Evolutionary conservation across 345 rosid species (phyloP).

Genomic region (Laguncularia racemosa): DNA sequence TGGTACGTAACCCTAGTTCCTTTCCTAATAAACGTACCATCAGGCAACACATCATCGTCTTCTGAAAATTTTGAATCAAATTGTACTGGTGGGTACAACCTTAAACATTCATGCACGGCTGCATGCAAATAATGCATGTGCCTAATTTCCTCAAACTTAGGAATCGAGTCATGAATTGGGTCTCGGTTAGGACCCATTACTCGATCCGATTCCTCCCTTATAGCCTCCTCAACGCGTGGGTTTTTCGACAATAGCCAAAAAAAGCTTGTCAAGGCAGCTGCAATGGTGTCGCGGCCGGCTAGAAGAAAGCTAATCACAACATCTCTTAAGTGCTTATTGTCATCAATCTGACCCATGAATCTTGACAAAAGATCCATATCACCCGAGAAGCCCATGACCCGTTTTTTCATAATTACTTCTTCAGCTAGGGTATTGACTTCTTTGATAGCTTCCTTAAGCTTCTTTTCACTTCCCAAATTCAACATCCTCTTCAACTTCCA

Average conservation of each 20-base stretch:
- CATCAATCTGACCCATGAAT: constrained; percentile 40
- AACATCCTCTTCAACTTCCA: constrained; percentile 46
- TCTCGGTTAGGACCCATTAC: constrained; percentile 21
- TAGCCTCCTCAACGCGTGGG: constrained; percentile 30
- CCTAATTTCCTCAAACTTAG: constrained; percentile 21
- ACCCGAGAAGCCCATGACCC: constrained; percentile 20
- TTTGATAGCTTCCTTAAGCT: constrained; percentile 37
- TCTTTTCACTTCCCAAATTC: constrained; percentile 38
- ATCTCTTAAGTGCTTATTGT: constrained; percentile 46
- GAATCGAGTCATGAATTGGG: background rate
- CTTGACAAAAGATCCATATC: constrained; percentile 42
- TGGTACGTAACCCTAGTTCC: constrained; percentile 43
- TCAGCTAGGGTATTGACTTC: constrained; percentile 32
- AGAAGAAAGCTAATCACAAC: constrained; percentile 48
- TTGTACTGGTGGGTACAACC: constrained; percentile 58
- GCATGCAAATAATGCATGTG: constrained; percentile 50
- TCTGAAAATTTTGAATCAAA: constrained; percentile 49
- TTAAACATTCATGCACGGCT: constrained; percentile 41
- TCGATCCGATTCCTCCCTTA: constrained; percentile 28
- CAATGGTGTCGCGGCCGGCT: constrained; percentile 66
- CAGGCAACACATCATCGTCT: constrained; percentile 48
- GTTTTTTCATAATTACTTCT: constrained; percentile 27
- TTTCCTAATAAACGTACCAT: constrained; percentile 28
- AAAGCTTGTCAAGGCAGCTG: constrained; percentile 46
- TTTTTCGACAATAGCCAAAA: constrained; percentile 41